Base-by-base conservation (phyloP, 495 filamentous ascomycete genomes). In the Neurospora sp. region DNA sequence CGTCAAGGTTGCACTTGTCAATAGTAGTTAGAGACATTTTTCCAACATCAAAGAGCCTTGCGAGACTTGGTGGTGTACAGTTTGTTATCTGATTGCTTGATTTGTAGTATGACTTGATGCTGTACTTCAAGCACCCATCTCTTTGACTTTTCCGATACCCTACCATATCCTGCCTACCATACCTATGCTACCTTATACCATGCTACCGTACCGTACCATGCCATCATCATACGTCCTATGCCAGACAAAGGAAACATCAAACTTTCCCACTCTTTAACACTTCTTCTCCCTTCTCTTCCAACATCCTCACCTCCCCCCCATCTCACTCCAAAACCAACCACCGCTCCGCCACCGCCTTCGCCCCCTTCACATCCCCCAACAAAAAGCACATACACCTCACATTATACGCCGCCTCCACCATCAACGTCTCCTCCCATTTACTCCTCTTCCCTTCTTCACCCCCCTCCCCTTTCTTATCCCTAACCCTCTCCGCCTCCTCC, bases 381-480 rank as follows among this genome's bases (percentile, higher is more conserved):
- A 80, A 69, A 71, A 78, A 81, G 20, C 78, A 81, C 74, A 79
- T 73, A 16, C 74, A 87, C 79, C 93, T 88, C 72, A 97, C 77
- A 73, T 92, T 91, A 78, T 91, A 90, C 48, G 93, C 93, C 70
- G 94, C 91, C 79, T 97, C 94, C 18, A 82, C 78, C 18, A 87
- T 87, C 74, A 95, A 87, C 75, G 93, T 87, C 74, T 93, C 91
- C 18, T 79, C 78, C 16, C 74, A 71, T 37, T 72, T 73, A 22
- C 35, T 48, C 35, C 69, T 68, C 31, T 39, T 68, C 31, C 35
- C 18, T 38, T 40, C 53, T 6, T 46, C 73, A 68, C 71, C 71
- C 18, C 31, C 31, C 31, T 72, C 73, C 44, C 20, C 39, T 14
- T 31, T 18, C 40, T 72, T 12, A 9, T 40, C 66, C 9, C 35